These are phyloP conservation scores for Rhodosporidiobolus sp. DNA, from an alignment of 768 basidiomycete genomes.

Conservation along the genomic window DNA sequence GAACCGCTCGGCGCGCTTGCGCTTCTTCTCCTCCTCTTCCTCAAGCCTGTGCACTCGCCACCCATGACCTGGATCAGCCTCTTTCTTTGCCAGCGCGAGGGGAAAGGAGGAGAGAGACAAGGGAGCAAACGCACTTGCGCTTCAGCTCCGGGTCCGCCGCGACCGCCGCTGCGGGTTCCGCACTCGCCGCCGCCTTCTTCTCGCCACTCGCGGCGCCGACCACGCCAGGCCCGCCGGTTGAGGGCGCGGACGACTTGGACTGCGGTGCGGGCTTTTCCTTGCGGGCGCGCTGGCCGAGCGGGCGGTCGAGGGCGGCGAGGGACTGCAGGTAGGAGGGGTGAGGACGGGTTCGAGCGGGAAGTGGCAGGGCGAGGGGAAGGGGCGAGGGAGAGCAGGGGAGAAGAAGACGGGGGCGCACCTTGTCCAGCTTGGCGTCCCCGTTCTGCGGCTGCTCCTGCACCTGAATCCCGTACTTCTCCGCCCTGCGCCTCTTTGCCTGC, in stretches of 20 bases:
- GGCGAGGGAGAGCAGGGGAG: not conserved
- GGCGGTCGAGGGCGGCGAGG: constrained; percentile 22
- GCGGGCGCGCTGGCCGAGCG: constrained; percentile 24
- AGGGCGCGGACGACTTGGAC: constrained; percentile 3
- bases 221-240: not conserved
- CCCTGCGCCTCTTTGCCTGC: constrained; percentile 9
- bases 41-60: constrained; percentile 21
- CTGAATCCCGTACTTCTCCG: constrained; percentile 15
- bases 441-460: not conserved
- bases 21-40: constrained; percentile 44
- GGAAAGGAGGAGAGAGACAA: not conserved
- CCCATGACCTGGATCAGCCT: too few species aligned
- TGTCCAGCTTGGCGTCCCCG: constrained; percentile 3
- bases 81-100: too few species aligned
- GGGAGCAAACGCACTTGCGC: constrained; percentile 1
- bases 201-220: not conserved
- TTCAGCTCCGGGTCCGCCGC: constrained; percentile 26
- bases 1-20: constrained; percentile 43
- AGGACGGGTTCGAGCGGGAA: not conserved
- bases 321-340: constrained; percentile 4
- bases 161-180: constrained; percentile 27
- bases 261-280: constrained; percentile 4
- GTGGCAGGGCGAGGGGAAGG: too few species aligned
- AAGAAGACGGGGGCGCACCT: constrained; percentile 11
- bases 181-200: not conserved